Evolutionary conservation across 2,329 filamentous ascomycete genomes (phyloP).

Genomic region (Fonsecaea pedrosoi): DNA sequence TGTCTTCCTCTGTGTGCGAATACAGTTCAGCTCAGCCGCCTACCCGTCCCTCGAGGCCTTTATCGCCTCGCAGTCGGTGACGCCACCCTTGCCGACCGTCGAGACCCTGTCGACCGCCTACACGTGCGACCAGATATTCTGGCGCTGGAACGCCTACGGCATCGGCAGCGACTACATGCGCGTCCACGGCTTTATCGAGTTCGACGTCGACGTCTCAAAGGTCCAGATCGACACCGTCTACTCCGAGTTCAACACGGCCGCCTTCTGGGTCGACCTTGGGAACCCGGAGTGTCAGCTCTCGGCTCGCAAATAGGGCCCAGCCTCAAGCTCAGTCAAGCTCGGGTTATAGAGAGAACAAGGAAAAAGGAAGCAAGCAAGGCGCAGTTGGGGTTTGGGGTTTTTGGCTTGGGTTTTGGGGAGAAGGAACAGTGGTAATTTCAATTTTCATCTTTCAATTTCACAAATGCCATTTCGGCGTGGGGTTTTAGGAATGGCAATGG

Average conservation of each 20-base stretch:
- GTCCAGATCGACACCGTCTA: constrained; percentile 35
- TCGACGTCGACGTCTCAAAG: constrained; percentile 26
- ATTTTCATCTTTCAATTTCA: too few species aligned
- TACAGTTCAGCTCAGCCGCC: constrained; percentile 27
- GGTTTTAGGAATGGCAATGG: too few species aligned
- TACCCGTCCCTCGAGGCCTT: constrained; percentile 36
- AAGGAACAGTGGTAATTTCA: too few species aligned
- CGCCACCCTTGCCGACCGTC: constrained; percentile 29
- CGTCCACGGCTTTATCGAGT: constrained; percentile 32
- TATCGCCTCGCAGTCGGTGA: constrained; percentile 27
- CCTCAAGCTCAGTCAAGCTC: too few species aligned
- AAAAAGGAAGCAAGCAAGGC: too few species aligned
- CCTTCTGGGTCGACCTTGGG: constrained; percentile 24
- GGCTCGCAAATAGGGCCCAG: too few species aligned
- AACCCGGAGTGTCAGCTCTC: constrained; percentile 20
- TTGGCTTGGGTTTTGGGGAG: too few species aligned
- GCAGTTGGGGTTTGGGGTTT: too few species aligned
- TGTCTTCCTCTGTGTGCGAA: too few species aligned
- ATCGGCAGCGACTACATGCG: constrained; percentile 26
- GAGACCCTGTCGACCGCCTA: constrained; percentile 31
- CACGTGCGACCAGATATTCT: constrained; percentile 36
- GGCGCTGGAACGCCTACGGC: constrained; percentile 34
- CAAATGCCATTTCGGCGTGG: too few species aligned
- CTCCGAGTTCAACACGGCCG: constrained; percentile 38
- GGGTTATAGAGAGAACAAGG: too few species aligned